Evolutionary conservation across 352 stramenopile species (phyloP).

Genomic region (Pythium guiyangense): DNA sequence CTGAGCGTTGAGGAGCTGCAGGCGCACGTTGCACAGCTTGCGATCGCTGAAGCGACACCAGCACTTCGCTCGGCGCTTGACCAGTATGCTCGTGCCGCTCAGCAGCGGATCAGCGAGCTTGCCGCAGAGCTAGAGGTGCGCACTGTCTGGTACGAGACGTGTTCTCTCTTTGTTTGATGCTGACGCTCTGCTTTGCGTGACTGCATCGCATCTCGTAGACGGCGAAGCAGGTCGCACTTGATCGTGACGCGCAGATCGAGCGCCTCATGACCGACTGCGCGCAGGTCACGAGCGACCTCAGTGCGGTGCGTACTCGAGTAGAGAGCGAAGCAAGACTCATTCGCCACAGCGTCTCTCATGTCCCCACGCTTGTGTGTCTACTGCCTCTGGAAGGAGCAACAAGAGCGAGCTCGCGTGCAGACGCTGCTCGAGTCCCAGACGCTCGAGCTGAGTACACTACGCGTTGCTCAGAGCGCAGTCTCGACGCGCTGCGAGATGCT

Average conservation of each 20-base stretch:
- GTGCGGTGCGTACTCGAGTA: neutral
- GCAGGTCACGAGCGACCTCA: neutral
- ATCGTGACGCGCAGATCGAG: neutral
- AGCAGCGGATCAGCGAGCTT: neutral
- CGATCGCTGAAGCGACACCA: neutral
- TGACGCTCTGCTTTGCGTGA: neutral
- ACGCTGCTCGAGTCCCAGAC: slow-evolving; percentile 31
- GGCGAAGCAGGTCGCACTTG: neutral
- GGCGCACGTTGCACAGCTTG: slow-evolving; percentile 15
- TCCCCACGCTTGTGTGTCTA: too few species aligned
- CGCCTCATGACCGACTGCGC: neutral
- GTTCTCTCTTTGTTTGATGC: neutral
- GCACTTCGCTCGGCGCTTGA: slow-evolving; percentile 2
- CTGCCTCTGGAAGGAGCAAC: slow-evolving; percentile 21
- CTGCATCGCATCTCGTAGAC: neutral
- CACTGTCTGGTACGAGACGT: neutral
- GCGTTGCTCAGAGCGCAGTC: slow-evolving; percentile 29
- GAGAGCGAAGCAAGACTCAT: neutral
- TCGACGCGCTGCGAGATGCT: slow-evolving; percentile 44
- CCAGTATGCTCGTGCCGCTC: neutral
- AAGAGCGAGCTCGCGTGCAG: slow-evolving; percentile 7
- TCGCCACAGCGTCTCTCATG: too few species aligned
- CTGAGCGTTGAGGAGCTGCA: slow-evolving; percentile 17
- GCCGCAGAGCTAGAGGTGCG: slow-evolving; percentile 5
- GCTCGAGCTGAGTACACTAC: slow-evolving; percentile 29